These are phyloP conservation scores for Leavenworthia alabamica DNA, from an alignment of 345 rosid genomes.

Conservation along the genomic window DNA sequence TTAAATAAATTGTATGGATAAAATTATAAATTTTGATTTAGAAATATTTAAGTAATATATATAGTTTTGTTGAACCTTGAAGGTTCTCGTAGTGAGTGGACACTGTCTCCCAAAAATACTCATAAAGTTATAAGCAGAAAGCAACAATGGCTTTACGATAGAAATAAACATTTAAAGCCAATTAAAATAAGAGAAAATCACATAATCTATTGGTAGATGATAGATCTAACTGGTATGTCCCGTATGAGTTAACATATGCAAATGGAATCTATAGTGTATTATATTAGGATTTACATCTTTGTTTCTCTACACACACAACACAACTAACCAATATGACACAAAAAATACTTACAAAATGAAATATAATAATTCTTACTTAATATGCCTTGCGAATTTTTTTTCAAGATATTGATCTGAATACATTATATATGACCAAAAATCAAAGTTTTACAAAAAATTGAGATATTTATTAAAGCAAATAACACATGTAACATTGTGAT, in stretches of 20 bases:
- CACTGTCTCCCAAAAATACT: conserved; percentile 21
- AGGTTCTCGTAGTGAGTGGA: conserved; percentile 7
- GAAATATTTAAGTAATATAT: neutral
- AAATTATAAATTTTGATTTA: neutral
- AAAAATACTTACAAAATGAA: neutral
- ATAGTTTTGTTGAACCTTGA: neutral
- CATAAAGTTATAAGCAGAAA: conserved; percentile 17
- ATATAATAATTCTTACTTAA: neutral
- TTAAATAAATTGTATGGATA: neutral
- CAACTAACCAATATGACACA: neutral
- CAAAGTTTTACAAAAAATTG: neutral
- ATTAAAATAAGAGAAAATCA: neutral
- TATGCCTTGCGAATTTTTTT: neutral
- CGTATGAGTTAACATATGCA: neutral
- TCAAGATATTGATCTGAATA: neutral
- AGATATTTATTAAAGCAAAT: neutral
- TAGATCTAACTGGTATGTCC: conserved; percentile 1
- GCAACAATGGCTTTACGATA: conserved; percentile 19
- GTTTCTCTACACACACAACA: neutral
- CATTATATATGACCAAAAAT: neutral
- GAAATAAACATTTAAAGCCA: neutral
- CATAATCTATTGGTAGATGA: neutral
- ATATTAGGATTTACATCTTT: neutral
- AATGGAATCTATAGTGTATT: conserved; percentile 20
- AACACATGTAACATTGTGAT: neutral